Conservation (phyloP, 2,329 filamentous ascomycete species). For the Torrubiellomyces zombiae region DNA sequence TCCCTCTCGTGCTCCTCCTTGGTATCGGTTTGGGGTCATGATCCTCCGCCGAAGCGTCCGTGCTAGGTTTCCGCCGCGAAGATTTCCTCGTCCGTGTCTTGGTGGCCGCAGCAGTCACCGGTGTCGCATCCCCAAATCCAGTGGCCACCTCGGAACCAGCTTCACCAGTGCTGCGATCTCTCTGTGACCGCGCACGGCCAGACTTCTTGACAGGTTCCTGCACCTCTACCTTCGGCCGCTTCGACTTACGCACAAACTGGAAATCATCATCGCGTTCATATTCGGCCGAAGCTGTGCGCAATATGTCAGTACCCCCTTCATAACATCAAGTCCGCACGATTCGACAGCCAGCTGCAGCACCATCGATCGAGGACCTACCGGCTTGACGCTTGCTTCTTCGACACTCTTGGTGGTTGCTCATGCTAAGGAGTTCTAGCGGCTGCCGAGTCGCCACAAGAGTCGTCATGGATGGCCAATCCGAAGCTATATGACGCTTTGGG, state of each 20-base stretch:
- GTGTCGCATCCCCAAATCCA: conserved; percentile 4
- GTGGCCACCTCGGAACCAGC: conserved; percentile 1
- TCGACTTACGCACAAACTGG: conserved; percentile 52
- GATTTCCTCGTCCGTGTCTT: conserved; percentile 13
- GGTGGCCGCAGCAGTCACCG: conserved; percentile 5
- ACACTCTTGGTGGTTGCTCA: conserved; percentile 47
- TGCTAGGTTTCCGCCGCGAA: conserved; percentile 23
- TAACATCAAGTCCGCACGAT: not conserved
- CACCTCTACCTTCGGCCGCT: conserved; percentile 43
- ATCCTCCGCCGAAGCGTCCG: conserved; percentile 21
- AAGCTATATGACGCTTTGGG: too few relatives aligned
- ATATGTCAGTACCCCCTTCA: conserved; percentile 7
- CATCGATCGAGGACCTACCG: conserved; percentile 37
- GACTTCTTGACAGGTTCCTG: conserved; percentile 26
- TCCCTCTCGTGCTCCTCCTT: conserved; percentile 25
- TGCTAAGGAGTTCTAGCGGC: conserved; percentile 51
- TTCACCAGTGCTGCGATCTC: conserved; percentile 15
- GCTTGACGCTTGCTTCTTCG: conserved; percentile 48
- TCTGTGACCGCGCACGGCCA: conserved; percentile 11
- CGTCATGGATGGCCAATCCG: conserved; percentile 47
- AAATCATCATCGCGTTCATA: conserved; percentile 69
- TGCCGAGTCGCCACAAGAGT: conserved; percentile 47
- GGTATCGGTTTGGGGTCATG: conserved; percentile 16
- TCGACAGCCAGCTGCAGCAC: not conserved
- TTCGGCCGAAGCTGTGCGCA: conserved; percentile 17